Evolutionary conservation across 164 flowering plant genomes (phyloP), one percentile per base, ranked within the genome.

Genomic region (Nymphaea colorata): DNA sequence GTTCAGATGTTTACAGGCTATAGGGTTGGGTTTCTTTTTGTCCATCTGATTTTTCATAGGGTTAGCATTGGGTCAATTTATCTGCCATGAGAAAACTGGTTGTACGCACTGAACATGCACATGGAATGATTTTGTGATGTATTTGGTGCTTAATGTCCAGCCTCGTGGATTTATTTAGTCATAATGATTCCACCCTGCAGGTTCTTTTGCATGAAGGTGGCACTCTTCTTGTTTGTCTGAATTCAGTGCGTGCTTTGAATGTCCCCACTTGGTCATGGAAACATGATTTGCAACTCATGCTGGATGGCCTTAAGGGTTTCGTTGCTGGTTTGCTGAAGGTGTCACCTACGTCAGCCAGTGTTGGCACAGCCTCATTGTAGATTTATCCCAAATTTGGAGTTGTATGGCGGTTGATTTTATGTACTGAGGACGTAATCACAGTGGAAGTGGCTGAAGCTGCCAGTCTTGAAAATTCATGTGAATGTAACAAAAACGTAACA

Each of bases 151-250:
- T 25, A 25, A 25, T 25, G 36, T 25, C 36, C 36, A 0, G 36
- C 36, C 36, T 25, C 36, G 36, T 25, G 36, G 36, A 25, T 25
- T 25, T 1, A 25, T 3, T 4, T 47, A 47, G 12, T 7, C 12
- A 6, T 47, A 6, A 47, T 47, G 12, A 12, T 4, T 47, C 55
- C 55, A 47, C 12, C 55, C 55, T 47, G 55, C 85, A 95, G 99
- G 99, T 95, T 74, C 99, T 95, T 74, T 73, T 92, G 68, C 99
- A 95, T 67, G 99, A 95, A 81, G 99, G 99, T 7, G 98, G 96
- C 14, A 93, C 96, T 4, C 93, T 93, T 69, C 74, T 93, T 36
- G 97, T 93, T 67, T 93, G 98, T 73, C 88, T 91, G 61, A 91
- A 89, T 65, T 91, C 96, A 4, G 71, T 91, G 55, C 93, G 98